Evolutionary conservation across 2,329 filamentous ascomycete species (phyloP), one percentile per base, ranked within the genome.

Genomic region (Claviceps maximensis): DNA sequence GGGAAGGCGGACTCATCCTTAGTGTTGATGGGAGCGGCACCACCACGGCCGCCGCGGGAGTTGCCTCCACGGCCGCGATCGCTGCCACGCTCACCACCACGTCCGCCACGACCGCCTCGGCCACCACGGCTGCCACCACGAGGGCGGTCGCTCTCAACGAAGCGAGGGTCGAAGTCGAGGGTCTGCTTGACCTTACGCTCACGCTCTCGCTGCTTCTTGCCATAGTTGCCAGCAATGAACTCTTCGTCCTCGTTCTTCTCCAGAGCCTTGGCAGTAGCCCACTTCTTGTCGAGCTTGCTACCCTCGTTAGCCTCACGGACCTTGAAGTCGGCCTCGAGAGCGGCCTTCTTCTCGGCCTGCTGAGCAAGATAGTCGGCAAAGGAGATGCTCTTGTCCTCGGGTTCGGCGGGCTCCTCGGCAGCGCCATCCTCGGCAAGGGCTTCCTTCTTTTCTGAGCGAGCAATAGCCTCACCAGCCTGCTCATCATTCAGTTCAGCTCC

Each of bases 231-330:
- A 64, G 85, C 73, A 67, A 95, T 85, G 80, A 87, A 96, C 62
- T 86, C 82, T 63, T 89, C 83, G 52, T 80, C 78, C 21, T 82
- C 79, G 21, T 82, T 75, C 70, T 85, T 84, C 67, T 73, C 68
- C 54, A 86, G 74, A 55, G 78, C 67, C 77, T 90, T 94, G 69
- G 89, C 89, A 64, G 79, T 77, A 65, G 86, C 87, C 87, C 90
- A 95, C 80, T 96, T 93, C 82, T 93, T 91, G 78, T 89, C 83
- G 64, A 75, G 68, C 77, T 89, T 88, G 76, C 77, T 80, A 66
- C 90, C 90, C 77, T 96, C 90, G 78, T 97, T 96, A 71, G 91
- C 76, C 77, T 89, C 83, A 75, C 93, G 91, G 67, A 89, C 78
- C 65, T 87, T 80, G 64, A 84, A 78, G 52, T 60, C 62, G 62